These are phyloP conservation scores for Nemania sp. DNA, from an alignment of 2,329 filamentous ascomycete species.

Conservation along the genomic window DNA sequence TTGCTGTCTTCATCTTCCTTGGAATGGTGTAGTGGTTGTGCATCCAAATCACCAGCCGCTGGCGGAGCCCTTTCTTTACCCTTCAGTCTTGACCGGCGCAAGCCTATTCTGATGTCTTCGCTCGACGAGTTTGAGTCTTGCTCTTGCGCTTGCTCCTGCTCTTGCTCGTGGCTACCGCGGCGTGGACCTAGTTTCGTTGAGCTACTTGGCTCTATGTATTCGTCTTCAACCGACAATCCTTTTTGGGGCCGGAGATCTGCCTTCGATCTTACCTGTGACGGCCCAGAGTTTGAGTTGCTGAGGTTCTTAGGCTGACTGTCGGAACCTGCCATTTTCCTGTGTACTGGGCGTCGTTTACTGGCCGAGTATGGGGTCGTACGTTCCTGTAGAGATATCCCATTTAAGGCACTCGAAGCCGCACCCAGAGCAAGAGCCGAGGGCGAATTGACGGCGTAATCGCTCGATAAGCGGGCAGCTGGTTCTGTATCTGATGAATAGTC, in stretches of 20 bases:
- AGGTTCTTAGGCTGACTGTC: slow-evolving; percentile 26
- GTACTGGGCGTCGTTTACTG: slow-evolving; percentile 23
- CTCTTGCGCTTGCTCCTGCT: slow-evolving; percentile 26
- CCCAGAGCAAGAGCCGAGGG: slow-evolving; percentile 58
- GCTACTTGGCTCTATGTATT: slow-evolving; percentile 32
- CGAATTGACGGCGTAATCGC: slow-evolving; percentile 45
- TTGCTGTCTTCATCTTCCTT: slow-evolving; percentile 44
- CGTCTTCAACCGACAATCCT: slow-evolving; percentile 17
- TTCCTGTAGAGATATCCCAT: slow-evolving; percentile 41
- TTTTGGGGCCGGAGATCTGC: slow-evolving; percentile 27
- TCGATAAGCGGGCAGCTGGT: slow-evolving; percentile 44
- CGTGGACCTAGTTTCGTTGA: slow-evolving; percentile 30
- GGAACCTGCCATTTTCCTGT: slow-evolving; percentile 26
- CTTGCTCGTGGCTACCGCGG: slow-evolving; percentile 23
- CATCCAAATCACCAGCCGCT: slow-evolving; percentile 51
- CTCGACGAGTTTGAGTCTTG: slow-evolving; percentile 30
- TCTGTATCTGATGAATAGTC: slow-evolving; percentile 38
- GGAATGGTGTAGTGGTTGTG: slow-evolving; percentile 51
- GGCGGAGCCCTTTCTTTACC: slow-evolving; percentile 47
- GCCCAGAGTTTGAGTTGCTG: slow-evolving; percentile 18
- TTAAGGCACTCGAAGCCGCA: slow-evolving; percentile 61
- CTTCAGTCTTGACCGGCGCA: slow-evolving; percentile 38
- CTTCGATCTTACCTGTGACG: slow-evolving; percentile 20
- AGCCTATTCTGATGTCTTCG: slow-evolving; percentile 28
- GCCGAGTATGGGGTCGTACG: slow-evolving; percentile 30